phyloP scores from a whole-genome alignment of 1,284 basidiomycete species.

The Puccinia polysora region DNA sequence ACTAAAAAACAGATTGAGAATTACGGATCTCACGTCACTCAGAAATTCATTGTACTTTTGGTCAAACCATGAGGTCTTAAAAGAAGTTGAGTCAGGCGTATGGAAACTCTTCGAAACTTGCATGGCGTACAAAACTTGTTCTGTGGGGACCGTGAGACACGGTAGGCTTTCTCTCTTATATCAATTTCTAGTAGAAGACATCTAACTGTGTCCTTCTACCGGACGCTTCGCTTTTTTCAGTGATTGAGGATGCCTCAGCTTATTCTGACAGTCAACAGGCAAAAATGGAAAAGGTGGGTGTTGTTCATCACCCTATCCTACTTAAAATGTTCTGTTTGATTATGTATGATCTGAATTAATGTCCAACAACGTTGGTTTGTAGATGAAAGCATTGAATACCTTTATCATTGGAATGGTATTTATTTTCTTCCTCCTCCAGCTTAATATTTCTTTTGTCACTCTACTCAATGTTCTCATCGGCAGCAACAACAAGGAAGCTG shows the following conservation, averaged over 20 bases:
- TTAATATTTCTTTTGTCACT: no score
- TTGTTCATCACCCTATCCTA: no score
- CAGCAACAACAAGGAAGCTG: no score
- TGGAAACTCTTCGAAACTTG: slow-evolving; percentile 49
- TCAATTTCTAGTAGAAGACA: not conserved
- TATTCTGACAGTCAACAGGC: not conserved
- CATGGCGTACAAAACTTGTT: slow-evolving; percentile 14
- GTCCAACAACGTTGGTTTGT: no score
- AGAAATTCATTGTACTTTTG: slow-evolving; percentile 74
- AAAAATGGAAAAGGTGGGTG: slow-evolving; percentile 10
- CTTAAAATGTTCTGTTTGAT: no score
- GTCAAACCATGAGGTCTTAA: slow-evolving; percentile 73
- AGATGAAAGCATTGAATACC: no score
- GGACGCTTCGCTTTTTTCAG: not conserved
- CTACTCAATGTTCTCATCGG: no score
- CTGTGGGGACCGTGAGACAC: not conserved
- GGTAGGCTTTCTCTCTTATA: not conserved
- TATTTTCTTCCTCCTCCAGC: no score
- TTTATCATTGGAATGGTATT: no score
- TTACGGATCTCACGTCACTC: slow-evolving; percentile 62
- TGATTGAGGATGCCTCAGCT: not conserved
- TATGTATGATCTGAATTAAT: no score
- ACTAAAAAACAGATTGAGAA: slow-evolving; percentile 62
- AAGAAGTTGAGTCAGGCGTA: slow-evolving; percentile 49
- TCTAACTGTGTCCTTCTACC: not conserved